These are phyloP conservation scores for Pyrus betulifolia DNA, from an alignment of 306 rosid genomes.

Conservation along the genomic window DNA sequence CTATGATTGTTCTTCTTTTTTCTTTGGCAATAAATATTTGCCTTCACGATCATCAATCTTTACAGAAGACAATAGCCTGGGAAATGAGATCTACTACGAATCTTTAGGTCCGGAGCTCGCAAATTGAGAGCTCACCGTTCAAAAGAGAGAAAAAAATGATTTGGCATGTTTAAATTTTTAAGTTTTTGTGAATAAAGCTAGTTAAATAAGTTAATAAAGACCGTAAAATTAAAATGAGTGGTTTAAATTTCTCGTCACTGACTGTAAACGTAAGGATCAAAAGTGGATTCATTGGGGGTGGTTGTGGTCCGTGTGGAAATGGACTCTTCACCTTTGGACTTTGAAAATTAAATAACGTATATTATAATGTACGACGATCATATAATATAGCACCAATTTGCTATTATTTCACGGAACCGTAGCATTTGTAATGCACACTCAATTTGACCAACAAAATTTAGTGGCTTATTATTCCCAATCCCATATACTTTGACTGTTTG, in stretches of 20 bases:
- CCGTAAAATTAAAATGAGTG: too few relatives aligned
- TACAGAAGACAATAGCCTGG: background rate
- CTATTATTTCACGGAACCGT: background rate
- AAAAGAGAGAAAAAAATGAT: too few relatives aligned
- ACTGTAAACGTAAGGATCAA: too few relatives aligned
- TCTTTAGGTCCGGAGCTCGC: too few relatives aligned
- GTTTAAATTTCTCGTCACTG: too few relatives aligned
- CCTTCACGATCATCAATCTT: background rate
- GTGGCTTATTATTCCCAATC: background rate
- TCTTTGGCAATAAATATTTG: background rate
- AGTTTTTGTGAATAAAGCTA: too few relatives aligned
- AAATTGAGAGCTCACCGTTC: too few relatives aligned
- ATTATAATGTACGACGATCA: background rate
- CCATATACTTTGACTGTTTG: background rate
- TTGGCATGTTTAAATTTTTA: too few relatives aligned
- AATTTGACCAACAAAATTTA: background rate
- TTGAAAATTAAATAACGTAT: background rate
- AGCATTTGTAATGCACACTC: background rate
- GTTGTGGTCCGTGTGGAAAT: background rate
- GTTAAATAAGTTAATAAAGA: rapidly evolving
- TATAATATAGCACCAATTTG: background rate
- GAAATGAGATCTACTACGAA: too few relatives aligned
- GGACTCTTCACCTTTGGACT: slow-evolving; percentile 5
- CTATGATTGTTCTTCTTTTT: background rate
- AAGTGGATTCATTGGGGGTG: too few relatives aligned